Base-by-base conservation (phyloP, 805 yeast genomes). In the Isabelozyma heimii region DNA sequence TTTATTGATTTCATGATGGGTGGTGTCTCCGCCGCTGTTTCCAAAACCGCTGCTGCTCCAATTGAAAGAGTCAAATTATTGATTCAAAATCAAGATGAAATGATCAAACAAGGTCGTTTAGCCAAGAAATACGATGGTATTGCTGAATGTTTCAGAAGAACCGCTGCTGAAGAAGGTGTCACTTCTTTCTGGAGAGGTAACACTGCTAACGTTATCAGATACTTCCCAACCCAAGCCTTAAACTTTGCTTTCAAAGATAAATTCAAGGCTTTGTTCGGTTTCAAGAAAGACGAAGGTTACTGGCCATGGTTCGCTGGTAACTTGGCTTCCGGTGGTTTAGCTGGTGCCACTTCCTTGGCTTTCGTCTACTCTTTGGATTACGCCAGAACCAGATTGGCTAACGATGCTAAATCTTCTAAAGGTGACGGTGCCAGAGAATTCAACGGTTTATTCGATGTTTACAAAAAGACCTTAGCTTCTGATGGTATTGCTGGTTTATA, bases 181-280 rank as follows among this genome's bases (percentile, higher is more conserved):
- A 81, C 77, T 61, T 79, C 97, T 57, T 90, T 91, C 92, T 91
- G 97, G 97, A 87, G 97, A 87, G 97, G 97, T 84, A 91, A 91
- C 91, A 91, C 97, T 60, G 97, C 97, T 69, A 91, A 91, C 80
- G 97, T 91, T 73, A 86, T 91, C 81, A 89, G 97, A 83, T 91
- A 91, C 85, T 91, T 91, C 96, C 97, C 97, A 77, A 91, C 97
- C 75, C 97, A 91, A 81, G 97, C 97, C 67, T 84, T 91, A 73
- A 91, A 91, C 87, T 91, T 91, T 69, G 97, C 97, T 69, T 91
- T 91, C 92, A 91, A 91, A 83, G 97, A 91, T 77, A 88, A 89
- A 81, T 89, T 91, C 82, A 91, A 91, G 86, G 83, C 84, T 66
- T 76, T 91, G 86, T 91, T 91, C 74, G 96, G 96, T 80, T 90